Base-by-base conservation (phyloP, 2,329 filamentous ascomycete genomes). In the Trichophyton equinum region DNA sequence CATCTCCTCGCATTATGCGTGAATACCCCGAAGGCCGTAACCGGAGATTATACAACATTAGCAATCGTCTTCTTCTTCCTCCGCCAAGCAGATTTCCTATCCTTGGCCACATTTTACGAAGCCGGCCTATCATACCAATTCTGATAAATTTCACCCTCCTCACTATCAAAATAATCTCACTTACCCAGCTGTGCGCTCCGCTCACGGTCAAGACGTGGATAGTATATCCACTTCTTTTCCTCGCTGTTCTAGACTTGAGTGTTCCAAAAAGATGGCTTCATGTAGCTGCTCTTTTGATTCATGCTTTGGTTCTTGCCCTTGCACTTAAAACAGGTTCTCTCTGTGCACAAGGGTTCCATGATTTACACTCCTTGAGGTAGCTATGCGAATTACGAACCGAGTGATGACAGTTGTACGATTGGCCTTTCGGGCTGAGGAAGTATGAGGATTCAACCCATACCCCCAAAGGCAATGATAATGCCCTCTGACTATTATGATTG, bases 181-280 rank as follows among this genome's bases (percentile, higher is more conserved):
- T 94, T 8, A 79, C 81, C 2, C 78, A 81, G 55, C 82, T 86
- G 0, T 96, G 91, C 71, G 84, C 83, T 70, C 90, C 90, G 0
- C 85, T 85, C 61, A 83, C 84, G 49, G 79, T 83, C n/a, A 85
- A 81, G 51, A 76, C 83, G 5, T 81, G 81, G 71, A 74, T 91
- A 3, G 78, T 84, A 3, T 85, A 86, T 65, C 84, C 87, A 2
- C 75, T 95, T 1, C 74, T 95, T 3, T 73, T 81, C 2, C 71
- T 92, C 6, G 89, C 89, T 7, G 83, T 81, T 0, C 67, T 90
- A 11, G 89, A 91, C 64, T 72, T 82, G 15, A 64, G 75, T 9
- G 62, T 65, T 0, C 71, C 72, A 47, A 72, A 74, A 11, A 58
- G 73, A 53, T 66, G 66, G 46, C 62, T 72, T 9, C 78, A 78